A percentile compares a stretch with the other conserved stretches of the same genome.
These are phyloP conservation scores for Globisporangium mamillatum DNA, from an alignment of 352 stramenopile genomes.

Conservation along the genomic window DNA sequence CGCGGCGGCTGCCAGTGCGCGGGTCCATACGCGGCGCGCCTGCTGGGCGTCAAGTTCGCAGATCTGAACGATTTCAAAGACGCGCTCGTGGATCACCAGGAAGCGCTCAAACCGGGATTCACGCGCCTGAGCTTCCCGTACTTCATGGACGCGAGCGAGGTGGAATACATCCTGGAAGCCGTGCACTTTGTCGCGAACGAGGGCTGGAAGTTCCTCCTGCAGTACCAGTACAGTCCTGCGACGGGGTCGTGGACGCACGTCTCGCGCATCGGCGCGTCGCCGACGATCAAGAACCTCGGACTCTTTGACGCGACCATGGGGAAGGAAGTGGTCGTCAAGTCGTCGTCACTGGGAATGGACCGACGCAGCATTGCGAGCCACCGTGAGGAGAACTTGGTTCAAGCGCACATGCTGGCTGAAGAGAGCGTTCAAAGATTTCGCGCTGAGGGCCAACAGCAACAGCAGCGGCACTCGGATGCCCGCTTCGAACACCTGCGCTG, in stretches of 20 bases:
- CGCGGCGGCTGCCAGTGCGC: slow-evolving; percentile 75
- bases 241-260: slow-evolving; percentile 93
- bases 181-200: slow-evolving; percentile 92
- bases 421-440: slow-evolving; percentile 15
- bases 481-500: slow-evolving; percentile 57
- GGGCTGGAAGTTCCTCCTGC: slow-evolving; percentile 91
- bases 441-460: not conserved
- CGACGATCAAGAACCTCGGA: not conserved
- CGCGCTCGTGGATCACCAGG: slow-evolving; percentile 86
- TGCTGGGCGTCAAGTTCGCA: slow-evolving; percentile 88
- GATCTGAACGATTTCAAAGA: slow-evolving; percentile 70
- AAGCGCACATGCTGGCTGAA: slow-evolving; percentile 30
- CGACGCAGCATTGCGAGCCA: slow-evolving; percentile 25
- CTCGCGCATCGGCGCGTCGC: slow-evolving; percentile 41
- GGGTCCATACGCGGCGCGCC: slow-evolving; percentile 90
- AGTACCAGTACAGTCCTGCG: slow-evolving; percentile 85
- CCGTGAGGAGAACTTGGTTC: slow-evolving; percentile 36
- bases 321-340: no score
- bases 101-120: slow-evolving; percentile 94
- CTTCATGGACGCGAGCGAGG: slow-evolving; percentile 74
- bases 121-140: slow-evolving; percentile 92
- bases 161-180: slow-evolving; percentile 93
- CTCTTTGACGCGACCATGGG: not conserved
- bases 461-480: slow-evolving; percentile 38
- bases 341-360: no score